Base-by-base conservation (phyloP, 2,329 filamentous ascomycete species). In the Aschersonia sp. region DNA sequence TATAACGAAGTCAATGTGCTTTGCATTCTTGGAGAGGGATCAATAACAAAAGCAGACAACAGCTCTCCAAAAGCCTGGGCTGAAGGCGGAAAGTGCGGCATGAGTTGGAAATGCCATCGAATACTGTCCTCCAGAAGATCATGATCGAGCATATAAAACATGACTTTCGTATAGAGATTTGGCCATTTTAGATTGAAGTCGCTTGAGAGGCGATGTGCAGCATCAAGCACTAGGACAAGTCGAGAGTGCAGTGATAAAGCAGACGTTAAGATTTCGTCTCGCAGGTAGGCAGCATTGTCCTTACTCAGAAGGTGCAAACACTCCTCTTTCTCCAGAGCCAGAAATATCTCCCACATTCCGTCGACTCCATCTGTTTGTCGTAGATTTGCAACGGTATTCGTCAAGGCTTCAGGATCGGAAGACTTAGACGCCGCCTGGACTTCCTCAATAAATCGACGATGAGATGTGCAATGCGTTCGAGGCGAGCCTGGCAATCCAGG, bases 101-200 rank as follows among this genome's bases (percentile, higher is more conserved):
- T 61, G 22, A 78, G 56, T 5, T 61, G 65, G 5, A 69, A 40
- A 52, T 77, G 73, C 73, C 74, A 77, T 31, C 60, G 59, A 43
- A 72, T 48, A 6, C 64, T 68, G 43, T 62, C 56, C 1, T 60
- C 57, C 45, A 64, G 66, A 42, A 67, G 59, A 31, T 57, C 60
- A 30, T 62, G 62, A 1, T 56, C 58, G 5, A 78, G 59, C 44
- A 69, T 68, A 51, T 62, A 61, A 22, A 65, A 59, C 14, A 79
- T 54, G 10, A 70, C 54, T n/a, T 62, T 69, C n/a, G 59, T 57
- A 52, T 78, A 77, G 2, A 77, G 56, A 10, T 65, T 56, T 2
- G 74, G 74, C 74, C 73, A 78, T 41, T 57, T 58, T 10, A 66
- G 65, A 32, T 57, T 52, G 45, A 68, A 60, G 2, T 60, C 50